Evolutionary conservation across 257 asterid species (phyloP).

Genomic region (Fraxinus pennsylvanica): DNA sequence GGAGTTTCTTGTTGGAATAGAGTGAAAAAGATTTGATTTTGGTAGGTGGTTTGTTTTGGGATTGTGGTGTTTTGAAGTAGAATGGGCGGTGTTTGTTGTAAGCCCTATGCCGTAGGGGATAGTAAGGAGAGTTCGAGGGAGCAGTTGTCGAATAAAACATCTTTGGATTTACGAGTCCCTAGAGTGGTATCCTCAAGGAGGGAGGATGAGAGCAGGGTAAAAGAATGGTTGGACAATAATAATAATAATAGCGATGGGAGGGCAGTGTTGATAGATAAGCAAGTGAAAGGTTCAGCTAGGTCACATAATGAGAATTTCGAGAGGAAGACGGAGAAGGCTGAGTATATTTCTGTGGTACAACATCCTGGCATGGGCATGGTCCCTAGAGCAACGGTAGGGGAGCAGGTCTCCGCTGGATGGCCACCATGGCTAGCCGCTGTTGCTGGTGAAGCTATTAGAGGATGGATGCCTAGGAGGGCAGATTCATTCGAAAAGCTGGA

Average conservation of each 20-base stretch:
- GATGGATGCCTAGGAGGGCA: slow-evolving; percentile 91
- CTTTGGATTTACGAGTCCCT: slow-evolving; percentile 45
- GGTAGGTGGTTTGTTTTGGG: slow-evolving; percentile 42
- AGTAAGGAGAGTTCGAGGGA: slow-evolving; percentile 39
- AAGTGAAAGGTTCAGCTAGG: slow-evolving; percentile 58
- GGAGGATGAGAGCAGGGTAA: slow-evolving; percentile 53
- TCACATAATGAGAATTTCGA: slow-evolving; percentile 53
- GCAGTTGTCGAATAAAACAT: slow-evolving; percentile 52
- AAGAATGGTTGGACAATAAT: slow-evolving; percentile 55
- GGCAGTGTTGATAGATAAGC: slow-evolving; percentile 57
- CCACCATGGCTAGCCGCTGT: slow-evolving; percentile 95
- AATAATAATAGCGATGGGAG: slow-evolving; percentile 60
- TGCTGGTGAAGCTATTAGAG: slow-evolving; percentile 91
- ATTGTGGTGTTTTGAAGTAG: slow-evolving; percentile 37
- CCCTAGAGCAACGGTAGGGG: slow-evolving; percentile 67
- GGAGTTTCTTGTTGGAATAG: slow-evolving; percentile 34
- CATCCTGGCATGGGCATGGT: slow-evolving; percentile 59
- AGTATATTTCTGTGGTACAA: slow-evolving; percentile 41
- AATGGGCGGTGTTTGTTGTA: slow-evolving; percentile 84
- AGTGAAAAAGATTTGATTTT: slow-evolving; percentile 39
- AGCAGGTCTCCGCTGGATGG: slow-evolving; percentile 95
- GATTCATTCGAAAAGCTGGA: slow-evolving; percentile 91
- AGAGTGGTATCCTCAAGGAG: slow-evolving; percentile 63
- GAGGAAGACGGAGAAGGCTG: slow-evolving; percentile 70
- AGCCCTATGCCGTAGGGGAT: slow-evolving; percentile 77